Base-by-base conservation (phyloP, 306 rosid genomes). In the Fragaria iinumae region DNA sequence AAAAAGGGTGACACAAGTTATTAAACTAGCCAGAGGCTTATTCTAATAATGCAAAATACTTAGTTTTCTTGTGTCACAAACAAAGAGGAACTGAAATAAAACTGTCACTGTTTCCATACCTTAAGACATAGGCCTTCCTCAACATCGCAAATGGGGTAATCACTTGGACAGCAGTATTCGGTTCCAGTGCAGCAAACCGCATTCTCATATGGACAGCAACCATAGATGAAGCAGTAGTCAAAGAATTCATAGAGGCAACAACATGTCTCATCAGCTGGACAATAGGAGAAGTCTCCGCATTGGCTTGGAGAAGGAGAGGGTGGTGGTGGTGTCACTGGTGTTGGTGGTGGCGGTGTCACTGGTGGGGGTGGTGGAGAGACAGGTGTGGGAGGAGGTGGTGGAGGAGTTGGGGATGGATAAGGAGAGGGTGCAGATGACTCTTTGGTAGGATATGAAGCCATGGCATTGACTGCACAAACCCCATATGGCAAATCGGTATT, bases 371-470 rank as follows among this genome's bases (percentile, higher is more conserved):
- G 75, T 1, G 90, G 55, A 0, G 76, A 55, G 11, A 45, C 17
- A 11, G 82, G 74, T 3, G 86, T 2, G 29, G 86, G 84, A 36
- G 89, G 89, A 0, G 91, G 76, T 5, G 90, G 89, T n/a, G 93
- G 86, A 36, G 84, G 43, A 2, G 53, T 63, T 77, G 96, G 96
- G 25, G 96, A 89, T 74, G 79, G 76, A 75, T 59, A 74, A 27
- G 83, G 87, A 45, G 87, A 68, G 49, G 91, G 83, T 60, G 96
- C 80, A 70, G 87, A 77, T 65, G 88, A 56, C 77, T 88, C 88
- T 76, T 88, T 88, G 70, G 96, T 92, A 32, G 96, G 97, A 81
- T 88, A 87, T 34, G 97, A 92, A 44, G 92, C 93, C 93, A 83
- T 84, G 80, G 83, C 86, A 69, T 88, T 87, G 44, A 92, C 86